Conservation (phyloP, 305 asterid species). For the Rubia tinctorum region DNA sequence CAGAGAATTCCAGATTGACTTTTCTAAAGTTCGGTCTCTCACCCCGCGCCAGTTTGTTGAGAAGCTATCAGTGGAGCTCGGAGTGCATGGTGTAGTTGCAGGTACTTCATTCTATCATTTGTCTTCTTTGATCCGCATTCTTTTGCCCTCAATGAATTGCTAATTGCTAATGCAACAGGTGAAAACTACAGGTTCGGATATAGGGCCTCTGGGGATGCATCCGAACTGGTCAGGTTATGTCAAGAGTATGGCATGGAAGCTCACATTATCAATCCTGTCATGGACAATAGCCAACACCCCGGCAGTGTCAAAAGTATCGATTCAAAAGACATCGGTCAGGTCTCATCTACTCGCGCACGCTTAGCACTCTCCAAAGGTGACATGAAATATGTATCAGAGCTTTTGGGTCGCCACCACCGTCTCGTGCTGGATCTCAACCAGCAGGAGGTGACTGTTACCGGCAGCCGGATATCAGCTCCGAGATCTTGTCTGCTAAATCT, state of each 20-base stretch:
- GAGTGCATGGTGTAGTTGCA: constrained; percentile 87
- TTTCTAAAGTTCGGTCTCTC: constrained; percentile 76
- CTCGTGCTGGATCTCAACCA: constrained; percentile 40
- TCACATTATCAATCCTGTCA: constrained; percentile 62
- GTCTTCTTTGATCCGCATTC: neutral
- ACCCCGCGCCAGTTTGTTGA: constrained; percentile 81
- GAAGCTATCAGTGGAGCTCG: constrained; percentile 74
- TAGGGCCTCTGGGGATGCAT: constrained; percentile 72
- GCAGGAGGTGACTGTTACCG: constrained; percentile 26
- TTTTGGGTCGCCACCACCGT: constrained; percentile 86
- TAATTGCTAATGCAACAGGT: no score
- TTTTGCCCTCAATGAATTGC: neutral
- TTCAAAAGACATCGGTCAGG: constrained; percentile 79
- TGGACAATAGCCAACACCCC: constrained; percentile 64
- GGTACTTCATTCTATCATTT: constrained; percentile 35
- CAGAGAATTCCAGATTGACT: constrained; percentile 65
- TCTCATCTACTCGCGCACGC: constrained; percentile 91
- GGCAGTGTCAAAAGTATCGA: constrained; percentile 21
- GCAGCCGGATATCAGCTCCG: constrained; percentile 47
- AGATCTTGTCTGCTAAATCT: constrained; percentile 82
- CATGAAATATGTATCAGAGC: constrained; percentile 72
- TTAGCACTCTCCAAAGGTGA: constrained; percentile 74
- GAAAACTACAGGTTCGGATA: constrained; percentile 93
- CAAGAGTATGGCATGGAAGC: constrained; percentile 64
- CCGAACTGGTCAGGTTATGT: constrained; percentile 68